Evolutionary conservation across 306 rosid genomes (phyloP).

Genomic region (Inga oerstediana): DNA sequence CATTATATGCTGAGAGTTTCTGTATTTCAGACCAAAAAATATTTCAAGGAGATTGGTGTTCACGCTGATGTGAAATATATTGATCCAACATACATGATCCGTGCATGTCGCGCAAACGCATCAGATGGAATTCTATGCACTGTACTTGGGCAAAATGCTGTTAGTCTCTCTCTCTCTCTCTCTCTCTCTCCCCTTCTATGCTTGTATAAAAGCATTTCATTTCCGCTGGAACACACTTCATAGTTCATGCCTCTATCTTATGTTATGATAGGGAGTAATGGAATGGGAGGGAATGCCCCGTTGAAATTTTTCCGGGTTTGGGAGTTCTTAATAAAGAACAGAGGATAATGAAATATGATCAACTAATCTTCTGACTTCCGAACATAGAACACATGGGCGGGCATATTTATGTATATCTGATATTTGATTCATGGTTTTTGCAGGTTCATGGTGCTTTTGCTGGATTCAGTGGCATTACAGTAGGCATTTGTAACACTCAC

Average conservation of each 20-base stretch:
- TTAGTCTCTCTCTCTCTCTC: constrained; percentile 51
- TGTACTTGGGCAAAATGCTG: constrained; percentile 97
- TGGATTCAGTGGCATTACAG: constrained; percentile 93
- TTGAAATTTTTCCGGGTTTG: neutral
- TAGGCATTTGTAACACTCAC: constrained; percentile 95
- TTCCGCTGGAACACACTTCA: neutral
- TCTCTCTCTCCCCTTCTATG: neutral
- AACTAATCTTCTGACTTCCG: neutral
- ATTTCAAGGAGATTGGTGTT: constrained; percentile 71
- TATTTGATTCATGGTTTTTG: constrained; percentile 28
- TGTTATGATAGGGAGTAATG: neutral
- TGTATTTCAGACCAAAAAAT: constrained; percentile 65
- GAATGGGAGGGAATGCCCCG: neutral
- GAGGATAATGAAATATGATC: neutral
- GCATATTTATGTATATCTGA: constrained; percentile 2
- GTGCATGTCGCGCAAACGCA: constrained; percentile 95
- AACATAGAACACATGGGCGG: neutral
- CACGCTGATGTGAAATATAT: constrained; percentile 93
- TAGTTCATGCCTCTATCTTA: neutral
- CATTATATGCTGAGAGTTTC: constrained; percentile 15
- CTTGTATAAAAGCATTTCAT: neutral
- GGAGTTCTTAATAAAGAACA: neutral
- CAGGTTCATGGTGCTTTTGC: constrained; percentile 99
- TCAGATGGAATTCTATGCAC: constrained; percentile 97
- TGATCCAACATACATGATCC: constrained; percentile 99